Evolutionary conservation across 768 basidiomycete species (phyloP), one percentile per base, ranked within the genome.

Genomic region (Vararia minispora): DNA sequence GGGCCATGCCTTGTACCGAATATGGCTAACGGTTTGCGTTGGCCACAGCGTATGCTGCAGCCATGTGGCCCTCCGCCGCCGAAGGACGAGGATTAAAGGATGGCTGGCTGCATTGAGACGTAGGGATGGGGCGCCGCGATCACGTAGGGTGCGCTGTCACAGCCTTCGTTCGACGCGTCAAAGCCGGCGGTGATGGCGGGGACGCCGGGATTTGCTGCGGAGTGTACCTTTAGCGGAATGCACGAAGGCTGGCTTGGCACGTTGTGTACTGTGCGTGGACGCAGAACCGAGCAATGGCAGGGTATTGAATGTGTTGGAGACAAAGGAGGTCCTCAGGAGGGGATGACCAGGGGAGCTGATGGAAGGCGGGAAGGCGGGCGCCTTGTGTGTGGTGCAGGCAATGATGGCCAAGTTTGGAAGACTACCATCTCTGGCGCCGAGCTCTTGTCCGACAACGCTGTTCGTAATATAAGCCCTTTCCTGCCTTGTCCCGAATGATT

Each of bases 81-180:
- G 28, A 92, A 92, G 61, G 87, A 90, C 41, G 90, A 94, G 23
- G 80, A 83, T 53, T 79, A 54, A 37, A 49, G 25, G 17, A 29
- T n/a, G 14, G 20, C 13, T 21, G 34, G 14, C 36, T 18, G 1
- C 9, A 29, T 27, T 28, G 21, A 29, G 25, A 20, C 36, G 36
- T 37, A 17, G 28, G 6, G n/a, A 31, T 23, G 11, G 36, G 8
- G 6, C 17, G 16, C 23, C 11, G 9, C 34, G 14, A n/a, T 22
- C 34, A 35, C 9, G 9, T 22, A 18, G 17, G 21, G 24, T 12
- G 34, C 12, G 12, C 2, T 14, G 28, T 12, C 12, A 28, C 28
- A 12, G 28, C 28, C 12, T 28, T 28, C 16, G 28, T 14, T 12
- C 12, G 28, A 12, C 28, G 28, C 16, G 28, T 28, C 12, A 4